Conservation (phyloP, 345 rosid species). For the Alliaria petiolata region DNA sequence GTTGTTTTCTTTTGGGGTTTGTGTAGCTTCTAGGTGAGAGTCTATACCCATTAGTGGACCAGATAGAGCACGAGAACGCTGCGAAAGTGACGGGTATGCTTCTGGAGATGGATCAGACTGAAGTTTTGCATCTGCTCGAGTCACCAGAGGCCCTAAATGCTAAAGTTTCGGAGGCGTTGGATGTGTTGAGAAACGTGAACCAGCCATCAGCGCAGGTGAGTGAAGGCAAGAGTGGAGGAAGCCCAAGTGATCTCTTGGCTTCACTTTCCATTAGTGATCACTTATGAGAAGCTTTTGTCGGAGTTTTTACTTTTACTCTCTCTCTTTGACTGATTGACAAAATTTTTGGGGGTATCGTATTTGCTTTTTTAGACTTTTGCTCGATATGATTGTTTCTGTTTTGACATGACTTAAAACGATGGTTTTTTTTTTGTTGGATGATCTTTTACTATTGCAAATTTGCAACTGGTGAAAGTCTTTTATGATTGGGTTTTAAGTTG, state of each 20-base stretch:
- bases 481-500: neutral
- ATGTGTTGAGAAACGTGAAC: conserved; percentile 57
- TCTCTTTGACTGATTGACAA: conserved; percentile 29
- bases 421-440: conserved; percentile 17
- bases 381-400: neutral
- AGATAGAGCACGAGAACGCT: conserved; percentile 65
- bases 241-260: conserved; percentile 51
- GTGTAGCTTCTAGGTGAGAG: conserved; percentile 65
- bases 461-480: neutral
- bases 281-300: conserved; percentile 16
- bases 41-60: conserved; percentile 68
- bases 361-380: conserved; percentile 19
- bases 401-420: neutral
- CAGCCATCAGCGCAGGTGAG: conserved; percentile 37
- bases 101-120: conserved; percentile 78
- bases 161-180: conserved; percentile 73
- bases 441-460: neutral
- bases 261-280: conserved; percentile 55
- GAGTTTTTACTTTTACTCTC: neutral
- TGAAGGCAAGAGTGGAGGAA: conserved; percentile 36
- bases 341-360: conserved; percentile 24
- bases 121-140: conserved; percentile 70
- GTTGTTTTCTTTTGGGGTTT: neutral
- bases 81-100: conserved; percentile 87
- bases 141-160: conserved; percentile 73